phyloP scores from a whole-genome alignment of 176 grass and related monocot genomes.

The Puccinellia tenuiflora region DNA sequence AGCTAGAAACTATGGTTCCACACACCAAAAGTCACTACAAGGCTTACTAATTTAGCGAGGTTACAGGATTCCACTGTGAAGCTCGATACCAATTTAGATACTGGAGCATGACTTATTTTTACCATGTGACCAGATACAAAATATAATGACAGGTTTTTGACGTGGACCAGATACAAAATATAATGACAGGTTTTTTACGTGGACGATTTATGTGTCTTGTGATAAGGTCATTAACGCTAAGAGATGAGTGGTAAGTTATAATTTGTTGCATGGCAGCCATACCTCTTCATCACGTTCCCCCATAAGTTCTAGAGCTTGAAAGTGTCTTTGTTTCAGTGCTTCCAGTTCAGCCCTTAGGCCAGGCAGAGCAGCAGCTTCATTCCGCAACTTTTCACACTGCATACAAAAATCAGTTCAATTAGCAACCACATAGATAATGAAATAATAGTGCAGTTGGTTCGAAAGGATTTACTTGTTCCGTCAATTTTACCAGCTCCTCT shows the following conservation, averaged over 20 bases:
- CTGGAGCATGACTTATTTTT: background rate
- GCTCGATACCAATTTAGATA: background rate
- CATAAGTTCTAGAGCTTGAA: conserved; percentile 94
- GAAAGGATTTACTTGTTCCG: conserved; percentile 68
- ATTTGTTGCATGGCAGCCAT: background rate
- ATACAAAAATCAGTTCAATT: conserved; percentile 18
- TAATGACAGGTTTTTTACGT: background rate
- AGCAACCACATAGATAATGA: conserved; percentile 9
- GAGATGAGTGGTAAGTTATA: background rate
- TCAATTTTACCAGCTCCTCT: conserved; percentile 97
- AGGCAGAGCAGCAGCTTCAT: conserved; percentile 76
- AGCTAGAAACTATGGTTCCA: background rate
- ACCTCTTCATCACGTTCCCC: conserved; percentile 99
- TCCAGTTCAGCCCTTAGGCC: conserved; percentile 83
- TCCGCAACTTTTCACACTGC: conserved; percentile 90
- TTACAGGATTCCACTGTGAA: background rate
- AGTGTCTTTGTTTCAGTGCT: conserved; percentile 89
- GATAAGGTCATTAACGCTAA: background rate
- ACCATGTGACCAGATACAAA: background rate
- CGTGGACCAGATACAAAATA: background rate
- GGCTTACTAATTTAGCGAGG: background rate
- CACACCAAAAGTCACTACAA: background rate
- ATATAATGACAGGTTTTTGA: background rate
- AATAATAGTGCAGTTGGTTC: background rate
- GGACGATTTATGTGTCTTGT: background rate